These are phyloP conservation scores for Xylaria sp. DNA, from an alignment of 2,329 filamentous ascomycete genomes.

Conservation along the genomic window DNA sequence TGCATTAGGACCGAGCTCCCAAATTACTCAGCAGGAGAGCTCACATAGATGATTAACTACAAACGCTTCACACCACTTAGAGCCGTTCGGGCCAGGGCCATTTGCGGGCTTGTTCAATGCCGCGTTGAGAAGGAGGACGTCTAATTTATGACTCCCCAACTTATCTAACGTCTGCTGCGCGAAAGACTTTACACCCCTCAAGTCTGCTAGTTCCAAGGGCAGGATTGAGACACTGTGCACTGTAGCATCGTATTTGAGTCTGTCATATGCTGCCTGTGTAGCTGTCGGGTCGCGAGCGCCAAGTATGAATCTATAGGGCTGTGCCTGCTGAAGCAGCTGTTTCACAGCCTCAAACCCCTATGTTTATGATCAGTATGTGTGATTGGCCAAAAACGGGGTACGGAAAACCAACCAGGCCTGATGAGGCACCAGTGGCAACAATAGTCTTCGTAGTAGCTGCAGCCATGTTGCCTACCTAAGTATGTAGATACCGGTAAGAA, in stretches of 20 bases:
- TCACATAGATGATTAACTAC: background rate
- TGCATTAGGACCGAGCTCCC: background rate
- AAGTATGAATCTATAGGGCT: background rate
- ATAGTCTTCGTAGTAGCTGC: background rate
- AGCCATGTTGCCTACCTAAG: background rate
- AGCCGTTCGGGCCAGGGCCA: background rate
- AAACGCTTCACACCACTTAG: background rate
- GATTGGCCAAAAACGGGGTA: background rate
- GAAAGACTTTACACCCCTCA: background rate
- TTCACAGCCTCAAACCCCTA: background rate
- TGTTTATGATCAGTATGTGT: background rate
- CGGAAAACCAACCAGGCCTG: background rate
- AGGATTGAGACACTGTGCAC: background rate
- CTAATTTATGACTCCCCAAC: background rate
- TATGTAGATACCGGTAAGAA: background rate
- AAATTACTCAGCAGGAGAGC: background rate
- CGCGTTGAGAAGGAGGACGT: background rate
- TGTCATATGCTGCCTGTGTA: background rate
- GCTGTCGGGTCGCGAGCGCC: background rate
- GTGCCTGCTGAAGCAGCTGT: background rate
- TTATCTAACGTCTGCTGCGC: background rate
- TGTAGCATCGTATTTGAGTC: background rate
- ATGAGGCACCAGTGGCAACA: background rate
- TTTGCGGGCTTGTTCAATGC: background rate
- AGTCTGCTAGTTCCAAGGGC: background rate